Evolutionary conservation across 148 eudicot genomes (phyloP).

Genomic region (Bassia scoparia): DNA sequence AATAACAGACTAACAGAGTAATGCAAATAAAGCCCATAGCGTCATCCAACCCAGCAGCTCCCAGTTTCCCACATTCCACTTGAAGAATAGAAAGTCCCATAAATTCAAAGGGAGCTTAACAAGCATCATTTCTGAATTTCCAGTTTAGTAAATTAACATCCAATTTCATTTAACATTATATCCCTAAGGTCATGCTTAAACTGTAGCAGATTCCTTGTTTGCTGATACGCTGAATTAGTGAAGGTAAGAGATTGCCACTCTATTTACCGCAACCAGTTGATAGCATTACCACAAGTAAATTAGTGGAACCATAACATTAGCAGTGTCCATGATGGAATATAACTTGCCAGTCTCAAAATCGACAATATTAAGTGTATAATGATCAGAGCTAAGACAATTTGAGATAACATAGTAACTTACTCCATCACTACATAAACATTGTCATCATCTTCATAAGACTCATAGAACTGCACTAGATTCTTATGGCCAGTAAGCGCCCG

Average conservation of each 20-base stretch:
- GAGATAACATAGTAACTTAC: conserved; percentile 45
- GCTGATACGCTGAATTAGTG: background rate
- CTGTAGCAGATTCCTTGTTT: background rate
- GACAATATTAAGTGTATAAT: background rate
- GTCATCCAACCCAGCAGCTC: background rate
- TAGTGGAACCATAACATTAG: background rate
- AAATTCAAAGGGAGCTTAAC: background rate
- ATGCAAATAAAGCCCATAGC: conserved; percentile 7
- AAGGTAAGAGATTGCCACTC: background rate
- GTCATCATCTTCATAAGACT: conserved; percentile 81
- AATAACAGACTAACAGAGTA: background rate
- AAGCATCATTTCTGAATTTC: background rate
- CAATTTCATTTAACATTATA: background rate
- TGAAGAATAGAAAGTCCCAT: background rate
- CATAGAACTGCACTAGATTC: conserved; percentile 80
- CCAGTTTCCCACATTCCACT: background rate
- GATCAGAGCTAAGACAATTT: background rate
- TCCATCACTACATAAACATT: conserved; percentile 89
- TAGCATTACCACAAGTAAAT: background rate
- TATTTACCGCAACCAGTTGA: background rate
- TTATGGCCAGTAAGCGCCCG: conserved; percentile 77
- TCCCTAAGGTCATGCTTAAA: background rate
- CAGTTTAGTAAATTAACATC: background rate
- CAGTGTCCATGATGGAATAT: background rate
- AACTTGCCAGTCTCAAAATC: background rate